phyloP scores from a whole-genome alignment of 2,329 filamentous ascomycete genomes.

The Botrytis pseudocinerea region DNA sequence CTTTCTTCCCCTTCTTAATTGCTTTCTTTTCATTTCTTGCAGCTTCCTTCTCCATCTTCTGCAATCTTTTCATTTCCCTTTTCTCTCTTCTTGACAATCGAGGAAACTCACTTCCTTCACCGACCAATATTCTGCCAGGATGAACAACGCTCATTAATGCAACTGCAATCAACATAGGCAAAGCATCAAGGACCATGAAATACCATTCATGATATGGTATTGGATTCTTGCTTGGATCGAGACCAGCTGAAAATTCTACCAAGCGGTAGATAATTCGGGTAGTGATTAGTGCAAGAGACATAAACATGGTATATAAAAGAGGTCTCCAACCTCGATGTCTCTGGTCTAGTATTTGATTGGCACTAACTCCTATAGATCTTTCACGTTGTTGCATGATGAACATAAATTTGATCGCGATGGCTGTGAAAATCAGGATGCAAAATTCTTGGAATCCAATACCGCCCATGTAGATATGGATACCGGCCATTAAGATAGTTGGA shows the following conservation, averaged over 20 bases:
- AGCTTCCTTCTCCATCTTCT: conserved; percentile 13
- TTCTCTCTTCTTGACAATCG: conserved; percentile 35
- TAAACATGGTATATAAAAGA: conserved; percentile 45
- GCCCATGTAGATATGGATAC: conserved; percentile 52
- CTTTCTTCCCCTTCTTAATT: conserved; percentile 27
- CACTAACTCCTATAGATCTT: neutral
- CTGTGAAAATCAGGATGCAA: conserved; percentile 51
- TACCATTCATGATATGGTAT: conserved; percentile 52
- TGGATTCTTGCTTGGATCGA: conserved; percentile 46
- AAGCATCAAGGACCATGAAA: conserved; percentile 52
- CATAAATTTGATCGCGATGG: conserved; percentile 45
- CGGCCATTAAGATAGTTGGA: conserved; percentile 38
- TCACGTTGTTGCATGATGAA: conserved; percentile 36
- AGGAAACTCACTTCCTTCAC: conserved; percentile 48
- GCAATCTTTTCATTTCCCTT: conserved; percentile 48
- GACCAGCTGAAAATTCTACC: conserved; percentile 53
- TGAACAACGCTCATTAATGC: conserved; percentile 48
- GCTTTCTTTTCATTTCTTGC: conserved; percentile 36
- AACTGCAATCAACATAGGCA: conserved; percentile 55
- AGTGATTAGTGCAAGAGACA: conserved; percentile 46
- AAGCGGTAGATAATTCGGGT: conserved; percentile 62
- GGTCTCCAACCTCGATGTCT: conserved; percentile 31
- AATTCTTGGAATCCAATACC: conserved; percentile 54
- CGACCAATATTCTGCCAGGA: conserved; percentile 50
- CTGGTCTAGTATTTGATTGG: conserved; percentile 38